A percentile compares a stretch with the other conserved stretches of the same genome.
Conservation (phyloP, 495 filamentous ascomycete species). For the Penicillium diatomitis region DNA sequence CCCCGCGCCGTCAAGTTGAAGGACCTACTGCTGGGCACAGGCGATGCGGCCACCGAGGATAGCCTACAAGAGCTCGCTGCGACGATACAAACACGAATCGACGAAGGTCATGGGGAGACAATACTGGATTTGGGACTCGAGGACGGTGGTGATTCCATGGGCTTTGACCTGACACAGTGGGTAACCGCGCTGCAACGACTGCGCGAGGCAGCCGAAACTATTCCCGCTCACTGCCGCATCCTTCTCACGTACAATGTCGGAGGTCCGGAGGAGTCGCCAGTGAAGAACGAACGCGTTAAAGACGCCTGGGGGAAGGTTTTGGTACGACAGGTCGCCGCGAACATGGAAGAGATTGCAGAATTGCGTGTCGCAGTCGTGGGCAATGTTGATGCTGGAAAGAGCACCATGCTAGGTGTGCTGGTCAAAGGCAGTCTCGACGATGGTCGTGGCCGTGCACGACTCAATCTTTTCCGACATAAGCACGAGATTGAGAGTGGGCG, state of each 20-base stretch:
- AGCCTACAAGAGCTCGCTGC: conserved; percentile 52
- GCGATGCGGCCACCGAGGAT: conserved; percentile 46
- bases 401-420: conserved; percentile 90
- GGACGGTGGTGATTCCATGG: conserved; percentile 88
- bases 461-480: conserved; percentile 96
- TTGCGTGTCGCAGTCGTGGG: conserved; percentile 96
- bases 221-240: conserved; percentile 65
- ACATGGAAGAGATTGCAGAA: conserved; percentile 82
- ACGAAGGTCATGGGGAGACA: conserved; percentile 83
- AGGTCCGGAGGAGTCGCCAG: conserved; percentile 60
- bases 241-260: conserved; percentile 85
- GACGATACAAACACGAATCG: conserved; percentile 55
- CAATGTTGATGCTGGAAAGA: conserved; percentile 96
- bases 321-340: conserved; percentile 63
- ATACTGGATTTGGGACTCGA: conserved; percentile 91
- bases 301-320: conserved; percentile 74
- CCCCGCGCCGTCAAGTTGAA: conserved; percentile 60
- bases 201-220: conserved; percentile 51
- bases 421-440: conserved; percentile 95
- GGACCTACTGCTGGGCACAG: conserved; percentile 60
- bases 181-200: conserved; percentile 62
- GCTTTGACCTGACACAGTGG: conserved; percentile 70
- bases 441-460: conserved; percentile 84
- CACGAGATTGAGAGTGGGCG: conserved; percentile 93
- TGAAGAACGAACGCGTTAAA: conserved; percentile 52